These are phyloP conservation scores for Ascoidea asiatica DNA, from an alignment of 805 yeast species.

Conservation along the genomic window DNA sequence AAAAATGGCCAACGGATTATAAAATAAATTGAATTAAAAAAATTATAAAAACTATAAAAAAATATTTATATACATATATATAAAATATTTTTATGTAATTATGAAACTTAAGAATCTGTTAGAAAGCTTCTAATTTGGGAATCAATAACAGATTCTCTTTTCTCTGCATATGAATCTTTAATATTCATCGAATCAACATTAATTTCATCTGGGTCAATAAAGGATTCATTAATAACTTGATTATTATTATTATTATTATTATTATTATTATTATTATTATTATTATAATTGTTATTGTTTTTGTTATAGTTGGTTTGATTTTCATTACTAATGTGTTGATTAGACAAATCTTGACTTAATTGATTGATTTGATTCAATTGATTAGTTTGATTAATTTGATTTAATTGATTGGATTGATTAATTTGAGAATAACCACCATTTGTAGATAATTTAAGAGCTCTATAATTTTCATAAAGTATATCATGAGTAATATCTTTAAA, in stretches of 20 bases:
- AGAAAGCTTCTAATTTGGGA: not conserved
- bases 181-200: not conserved
- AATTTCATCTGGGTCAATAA: not conserved
- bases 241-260: too few relatives aligned
- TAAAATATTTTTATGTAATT: too few relatives aligned
- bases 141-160: not conserved
- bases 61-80: too few relatives aligned
- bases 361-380: too few relatives aligned
- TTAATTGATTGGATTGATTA: too few relatives aligned
- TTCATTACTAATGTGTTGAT: too few relatives aligned
- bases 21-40: too few relatives aligned
- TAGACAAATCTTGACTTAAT: too few relatives aligned
- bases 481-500: constrained; percentile 72
- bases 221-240: not conserved
- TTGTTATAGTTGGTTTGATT: not conserved
- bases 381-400: too few relatives aligned
- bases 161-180: not conserved
- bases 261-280: too few relatives aligned
- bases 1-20: constrained; percentile 1
- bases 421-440: not conserved
- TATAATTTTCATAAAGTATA: constrained; percentile 60
- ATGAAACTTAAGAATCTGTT: not conserved
- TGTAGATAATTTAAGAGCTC: constrained; percentile 57
- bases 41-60: too few relatives aligned
- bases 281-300: not conserved